Conservation (phyloP, 371 early-diverging fungal genomes). For the Actinomortierella wolfii region DNA sequence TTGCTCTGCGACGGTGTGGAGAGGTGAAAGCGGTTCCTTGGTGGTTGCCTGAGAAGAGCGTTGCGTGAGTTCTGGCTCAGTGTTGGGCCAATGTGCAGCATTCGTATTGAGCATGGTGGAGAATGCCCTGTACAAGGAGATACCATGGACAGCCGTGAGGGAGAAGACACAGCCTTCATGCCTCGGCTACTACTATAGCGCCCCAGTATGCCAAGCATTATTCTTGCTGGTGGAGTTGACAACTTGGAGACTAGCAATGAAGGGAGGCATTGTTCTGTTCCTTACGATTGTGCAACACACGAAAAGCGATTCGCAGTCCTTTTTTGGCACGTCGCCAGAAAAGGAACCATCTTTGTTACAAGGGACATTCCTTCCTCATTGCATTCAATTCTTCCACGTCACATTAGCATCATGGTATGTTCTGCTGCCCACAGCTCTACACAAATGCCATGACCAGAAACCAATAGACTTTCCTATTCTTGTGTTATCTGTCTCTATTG, state of each 20-base stretch:
- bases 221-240: slow-evolving; percentile 8
- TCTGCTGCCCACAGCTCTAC: slow-evolving; percentile 30
- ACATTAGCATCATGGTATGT: slow-evolving; percentile 37
- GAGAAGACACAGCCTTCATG: not conserved
- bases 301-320: too few species aligned
- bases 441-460: not conserved
- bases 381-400: slow-evolving; percentile 7
- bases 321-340: too few species aligned
- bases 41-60: not conserved
- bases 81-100: slow-evolving; percentile 13
- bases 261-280: not conserved
- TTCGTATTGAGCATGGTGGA: slow-evolving; percentile 22
- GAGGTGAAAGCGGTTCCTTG: slow-evolving; percentile 11
- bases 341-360: too few species aligned
- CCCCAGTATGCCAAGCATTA: slow-evolving; percentile 11
- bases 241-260: slow-evolving; percentile 19
- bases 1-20: not conserved
- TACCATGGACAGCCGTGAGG: too few species aligned
- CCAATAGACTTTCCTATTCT: too few species aligned
- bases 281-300: too few species aligned
- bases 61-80: not conserved
- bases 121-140: too few species aligned
- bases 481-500: too few species aligned
- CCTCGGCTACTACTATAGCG: slow-evolving; percentile 13
- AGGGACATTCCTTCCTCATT: too few species aligned